Evolutionary conservation across 2,329 filamentous ascomycete species (phyloP).

Genomic region (Kalmusia sp.): DNA sequence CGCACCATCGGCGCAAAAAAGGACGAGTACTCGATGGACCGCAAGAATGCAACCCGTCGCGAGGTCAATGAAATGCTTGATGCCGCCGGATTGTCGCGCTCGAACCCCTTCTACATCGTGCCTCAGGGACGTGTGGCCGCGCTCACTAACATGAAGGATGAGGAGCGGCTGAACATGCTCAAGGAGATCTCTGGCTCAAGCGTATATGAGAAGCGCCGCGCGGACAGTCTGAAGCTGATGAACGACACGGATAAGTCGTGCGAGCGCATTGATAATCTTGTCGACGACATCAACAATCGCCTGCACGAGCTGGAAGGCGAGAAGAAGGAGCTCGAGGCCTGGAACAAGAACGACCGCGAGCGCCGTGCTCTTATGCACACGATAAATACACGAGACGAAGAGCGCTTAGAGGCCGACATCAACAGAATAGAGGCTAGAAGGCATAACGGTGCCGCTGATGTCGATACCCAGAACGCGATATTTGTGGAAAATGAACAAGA

Average conservation of each 20-base stretch:
- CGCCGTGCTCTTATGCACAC: constrained; percentile 92
- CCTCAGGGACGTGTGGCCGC: constrained; percentile 95
- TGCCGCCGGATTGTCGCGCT: constrained; percentile 93
- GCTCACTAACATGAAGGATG: constrained; percentile 98
- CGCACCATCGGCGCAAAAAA: constrained; percentile 97
- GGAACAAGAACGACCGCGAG: constrained; percentile 94
- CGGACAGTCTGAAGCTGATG: constrained; percentile 96
- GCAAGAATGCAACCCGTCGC: constrained; percentile 92
- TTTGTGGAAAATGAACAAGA: constrained; percentile 82
- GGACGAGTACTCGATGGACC: constrained; percentile 96
- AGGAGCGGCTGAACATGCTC: constrained; percentile 83
- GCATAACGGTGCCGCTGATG: constrained; percentile 82
- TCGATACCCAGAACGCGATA: constrained; percentile 78
- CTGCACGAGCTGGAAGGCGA: constrained; percentile 92
- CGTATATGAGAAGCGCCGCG: constrained; percentile 90
- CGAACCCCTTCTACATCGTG: constrained; percentile 99
- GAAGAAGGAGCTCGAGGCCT: constrained; percentile 92
- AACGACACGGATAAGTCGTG: constrained; percentile 94
- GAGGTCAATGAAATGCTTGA: constrained; percentile 96
- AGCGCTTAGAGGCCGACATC: constrained; percentile 76
- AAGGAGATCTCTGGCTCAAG: constrained; percentile 99
- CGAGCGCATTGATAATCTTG: constrained; percentile 89
- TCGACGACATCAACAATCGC: constrained; percentile 90
- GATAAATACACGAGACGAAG: constrained; percentile 88
- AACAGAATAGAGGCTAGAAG: constrained; percentile 83